Evolutionary conservation across 306 rosid species (phyloP), one percentile per base, ranked within the genome.

Genomic region (Begonia loranthoides): DNA sequence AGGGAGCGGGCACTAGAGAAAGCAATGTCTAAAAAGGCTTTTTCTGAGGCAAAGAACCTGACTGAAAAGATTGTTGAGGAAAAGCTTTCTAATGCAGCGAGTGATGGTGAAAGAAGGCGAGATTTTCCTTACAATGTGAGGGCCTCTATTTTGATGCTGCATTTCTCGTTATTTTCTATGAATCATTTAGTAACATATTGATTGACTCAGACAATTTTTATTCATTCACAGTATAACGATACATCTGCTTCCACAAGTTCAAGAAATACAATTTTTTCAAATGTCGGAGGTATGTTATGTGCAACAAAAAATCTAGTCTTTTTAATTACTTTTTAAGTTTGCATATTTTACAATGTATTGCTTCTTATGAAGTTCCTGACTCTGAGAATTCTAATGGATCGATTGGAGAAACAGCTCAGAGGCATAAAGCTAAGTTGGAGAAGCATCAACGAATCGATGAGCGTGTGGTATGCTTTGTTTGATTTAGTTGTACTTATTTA

Each of bases 1-100:
- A 69, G 95, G 16, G 78, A 73, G 43, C 94, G 95, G 46, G 94
- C 95, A 60, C 66, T 89, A 43, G 94, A 79, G 62, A 82, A 84
- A 76, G 87, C 97, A 45, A 67, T 89, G 62, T 77, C 94, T 10
- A 86, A 72, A 66, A 88, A 71, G 79, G 76, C 78, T 76, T 70
- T 85, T 11, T 68, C 60, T 11, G 82, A 78, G 61, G 83, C 76
- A 41, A 82, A 79, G 74, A 72, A 74, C 68, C 84, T 71, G 62
- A 69, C 77, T 33, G 81, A 78, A 57, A 73, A 71, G 65, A 68
- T 71, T 22, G 56, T 52, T 63, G 44, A 74, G 1, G 84, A 77
- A 50, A 68, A 71, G 60, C 17, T 36, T 12, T 54, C 54, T 69
- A 70, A 68, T 51, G 61, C 64, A 58, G 64, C 70, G 52, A 66